Percentiles rank a stretch among this genome's conserved stretches.
Conservation (phyloP, 768 basidiomycete species). For the Hygrophorus pudorinus region DNA sequence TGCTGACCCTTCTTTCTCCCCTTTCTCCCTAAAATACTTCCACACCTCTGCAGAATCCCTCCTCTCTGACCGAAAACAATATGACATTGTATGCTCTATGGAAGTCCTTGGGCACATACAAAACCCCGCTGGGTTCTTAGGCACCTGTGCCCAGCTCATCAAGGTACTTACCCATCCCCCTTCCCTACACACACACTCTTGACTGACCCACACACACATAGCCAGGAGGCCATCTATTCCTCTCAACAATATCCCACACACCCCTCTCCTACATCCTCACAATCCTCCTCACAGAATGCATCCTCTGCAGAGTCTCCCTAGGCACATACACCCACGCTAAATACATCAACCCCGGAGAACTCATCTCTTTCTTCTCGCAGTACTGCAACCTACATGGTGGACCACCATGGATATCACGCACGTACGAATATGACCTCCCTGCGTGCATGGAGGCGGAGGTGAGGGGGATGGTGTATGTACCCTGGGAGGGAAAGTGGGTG, state of each 20-base stretch:
- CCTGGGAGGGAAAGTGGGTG: constrained; percentile 60
- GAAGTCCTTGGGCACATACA: constrained; percentile 98
- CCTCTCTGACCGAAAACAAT: constrained; percentile 50
- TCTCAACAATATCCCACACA: constrained; percentile 87
- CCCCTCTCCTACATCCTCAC: constrained; percentile 40
- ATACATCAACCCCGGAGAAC: constrained; percentile 79
- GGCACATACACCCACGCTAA: constrained; percentile 93
- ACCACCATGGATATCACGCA: constrained; percentile 52
- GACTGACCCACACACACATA: constrained; percentile 24
- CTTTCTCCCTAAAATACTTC: constrained; percentile 58
- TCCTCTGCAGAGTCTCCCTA: constrained; percentile 66
- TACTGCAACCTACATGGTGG: constrained; percentile 27
- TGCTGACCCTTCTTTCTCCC: constrained; percentile 56
- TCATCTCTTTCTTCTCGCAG: constrained; percentile 70
- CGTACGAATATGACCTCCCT: constrained; percentile 33
- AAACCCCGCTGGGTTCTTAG: constrained; percentile 76
- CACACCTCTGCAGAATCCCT: constrained; percentile 71
- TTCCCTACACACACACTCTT: background rate
- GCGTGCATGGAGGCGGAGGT: constrained; percentile 65
- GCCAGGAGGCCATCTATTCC: constrained; percentile 94
- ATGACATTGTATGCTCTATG: constrained; percentile 94
- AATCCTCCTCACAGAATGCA: constrained; percentile 64
- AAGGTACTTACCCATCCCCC: constrained; percentile 45
- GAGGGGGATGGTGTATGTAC: constrained; percentile 68
- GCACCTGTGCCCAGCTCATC: constrained; percentile 71